A percentile compares a stretch with the other conserved stretches of the same genome.
These are phyloP conservation scores for Canavalia gladiata DNA, from an alignment of 306 rosid genomes.

Conservation along the genomic window DNA sequence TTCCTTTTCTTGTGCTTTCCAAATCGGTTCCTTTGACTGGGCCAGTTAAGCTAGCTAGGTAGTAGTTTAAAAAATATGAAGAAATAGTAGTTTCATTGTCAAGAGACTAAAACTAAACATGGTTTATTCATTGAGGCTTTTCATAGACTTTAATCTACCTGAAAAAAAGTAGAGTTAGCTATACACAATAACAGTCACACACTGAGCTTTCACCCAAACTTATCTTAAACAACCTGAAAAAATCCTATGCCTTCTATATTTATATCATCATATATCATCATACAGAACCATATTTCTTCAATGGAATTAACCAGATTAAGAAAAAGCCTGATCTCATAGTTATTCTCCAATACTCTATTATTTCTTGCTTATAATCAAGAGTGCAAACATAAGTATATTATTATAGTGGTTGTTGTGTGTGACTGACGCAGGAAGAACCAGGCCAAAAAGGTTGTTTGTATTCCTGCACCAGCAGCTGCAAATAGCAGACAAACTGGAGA, in stretches of 20 bases:
- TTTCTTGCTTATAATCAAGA: slow-evolving; percentile 8
- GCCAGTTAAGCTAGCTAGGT: slow-evolving; percentile 6
- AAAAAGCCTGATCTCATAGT: background rate
- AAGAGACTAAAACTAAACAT: slow-evolving; percentile 23
- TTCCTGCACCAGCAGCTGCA: slow-evolving; percentile 93
- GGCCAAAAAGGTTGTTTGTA: slow-evolving; percentile 88
- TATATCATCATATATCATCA: background rate
- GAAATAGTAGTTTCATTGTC: slow-evolving; percentile 41
- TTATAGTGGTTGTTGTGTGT: background rate
- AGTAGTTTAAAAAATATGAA: slow-evolving; percentile 16
- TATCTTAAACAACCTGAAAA: slow-evolving; percentile 53
- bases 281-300: slow-evolving; percentile 14
- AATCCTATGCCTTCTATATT: slow-evolving; percentile 28
- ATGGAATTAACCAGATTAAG: background rate
- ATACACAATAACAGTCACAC: slow-evolving; percentile 46
- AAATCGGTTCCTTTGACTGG: slow-evolving; percentile 48
- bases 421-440: slow-evolving; percentile 73
- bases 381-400: background rate
- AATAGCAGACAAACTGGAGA: slow-evolving; percentile 92
- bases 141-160: slow-evolving; percentile 51
- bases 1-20: slow-evolving; percentile 24
- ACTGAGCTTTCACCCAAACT: slow-evolving; percentile 61
- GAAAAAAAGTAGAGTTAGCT: slow-evolving; percentile 57
- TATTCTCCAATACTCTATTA: background rate
- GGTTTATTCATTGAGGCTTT: slow-evolving; percentile 40